Evolutionary conservation across 176 grass and related monocot genomes (phyloP).

Genomic region (Aegilops speltoides): DNA sequence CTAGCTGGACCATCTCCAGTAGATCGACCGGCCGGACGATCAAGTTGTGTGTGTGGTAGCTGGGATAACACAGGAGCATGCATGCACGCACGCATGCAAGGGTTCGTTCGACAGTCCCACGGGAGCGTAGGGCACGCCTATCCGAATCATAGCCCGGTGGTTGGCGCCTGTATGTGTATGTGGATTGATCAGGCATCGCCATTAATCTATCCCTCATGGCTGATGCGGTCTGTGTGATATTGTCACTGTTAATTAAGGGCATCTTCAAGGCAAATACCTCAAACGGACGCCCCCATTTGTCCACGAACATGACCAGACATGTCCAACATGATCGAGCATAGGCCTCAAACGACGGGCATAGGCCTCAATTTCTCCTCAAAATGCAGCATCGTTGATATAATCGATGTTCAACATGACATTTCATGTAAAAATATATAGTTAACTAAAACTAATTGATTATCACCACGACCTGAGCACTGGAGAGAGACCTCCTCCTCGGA

Average conservation of each 20-base stretch:
- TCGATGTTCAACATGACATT: too few relatives aligned
- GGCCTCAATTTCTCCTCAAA: too few relatives aligned
- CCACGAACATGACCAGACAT: too few relatives aligned
- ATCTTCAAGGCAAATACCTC: too few relatives aligned
- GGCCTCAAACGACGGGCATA: too few relatives aligned
- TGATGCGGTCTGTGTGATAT: background rate
- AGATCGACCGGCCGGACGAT: slow-evolving; percentile 8
- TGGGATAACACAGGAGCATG: slow-evolving; percentile 1
- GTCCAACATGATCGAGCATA: too few relatives aligned
- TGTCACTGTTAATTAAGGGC: background rate
- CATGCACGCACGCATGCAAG: background rate
- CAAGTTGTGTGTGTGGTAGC: background rate
- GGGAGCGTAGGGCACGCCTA: background rate
- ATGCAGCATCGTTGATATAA: too few relatives aligned
- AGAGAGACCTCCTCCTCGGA: too few relatives aligned
- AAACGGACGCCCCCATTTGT: too few relatives aligned
- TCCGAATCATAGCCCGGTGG: slow-evolving; percentile 20
- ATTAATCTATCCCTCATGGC: background rate
- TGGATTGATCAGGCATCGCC: background rate
- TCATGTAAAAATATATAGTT: too few relatives aligned
- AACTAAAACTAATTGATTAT: too few relatives aligned
- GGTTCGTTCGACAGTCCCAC: slow-evolving; percentile 11
- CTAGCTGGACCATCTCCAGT: slow-evolving; percentile 23
- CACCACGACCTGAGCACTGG: too few relatives aligned
- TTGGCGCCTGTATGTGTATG: background rate